A percentile compares a stretch with the other conserved stretches of the same genome.
Conservation (phyloP, 768 basidiomycete species). For the Amylocystis lapponica region DNA sequence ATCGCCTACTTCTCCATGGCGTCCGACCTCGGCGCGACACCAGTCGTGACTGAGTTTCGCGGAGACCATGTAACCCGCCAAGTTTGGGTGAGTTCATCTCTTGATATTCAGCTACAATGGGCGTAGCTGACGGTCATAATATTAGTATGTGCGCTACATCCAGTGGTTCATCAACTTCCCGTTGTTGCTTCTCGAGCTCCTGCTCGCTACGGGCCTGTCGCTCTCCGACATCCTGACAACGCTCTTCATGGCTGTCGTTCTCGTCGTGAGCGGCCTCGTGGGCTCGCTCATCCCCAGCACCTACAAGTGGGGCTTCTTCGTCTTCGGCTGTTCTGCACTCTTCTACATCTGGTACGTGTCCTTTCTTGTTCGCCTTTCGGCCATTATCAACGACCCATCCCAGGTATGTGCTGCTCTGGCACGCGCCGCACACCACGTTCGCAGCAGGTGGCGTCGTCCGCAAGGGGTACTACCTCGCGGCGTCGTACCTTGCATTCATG, state of each 20-base stretch:
- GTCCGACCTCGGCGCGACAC: constrained; percentile 41
- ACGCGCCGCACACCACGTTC: constrained; percentile 17
- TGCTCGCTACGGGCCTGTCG: constrained; percentile 39
- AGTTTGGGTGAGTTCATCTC: constrained; percentile 31
- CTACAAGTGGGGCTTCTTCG: constrained; percentile 44
- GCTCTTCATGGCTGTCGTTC: constrained; percentile 36
- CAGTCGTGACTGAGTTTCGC: constrained; percentile 34
- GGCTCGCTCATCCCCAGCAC: constrained; percentile 38
- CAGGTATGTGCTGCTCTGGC: constrained; percentile 23
- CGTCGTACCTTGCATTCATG: constrained; percentile 38
- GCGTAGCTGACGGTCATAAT: neutral
- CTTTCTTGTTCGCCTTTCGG: constrained; percentile 14
- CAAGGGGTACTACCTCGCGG: constrained; percentile 24
- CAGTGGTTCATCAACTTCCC: constrained; percentile 47
- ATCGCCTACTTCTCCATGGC: constrained; percentile 47
- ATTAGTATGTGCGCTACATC: constrained; percentile 40
- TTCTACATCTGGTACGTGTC: constrained; percentile 39
- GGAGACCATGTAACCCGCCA: constrained; percentile 24
- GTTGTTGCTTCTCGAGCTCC: constrained; percentile 35
- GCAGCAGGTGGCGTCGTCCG: constrained; percentile 12
- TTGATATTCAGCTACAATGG: neutral
- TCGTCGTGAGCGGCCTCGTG: constrained; percentile 36
- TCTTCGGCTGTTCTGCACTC: constrained; percentile 37
- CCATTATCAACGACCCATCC: neutral
- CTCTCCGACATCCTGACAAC: constrained; percentile 37